Evolutionary conservation across 345 rosid genomes (phyloP), one percentile per base, ranked within the genome.

Genomic region (Sonneratia alba): DNA sequence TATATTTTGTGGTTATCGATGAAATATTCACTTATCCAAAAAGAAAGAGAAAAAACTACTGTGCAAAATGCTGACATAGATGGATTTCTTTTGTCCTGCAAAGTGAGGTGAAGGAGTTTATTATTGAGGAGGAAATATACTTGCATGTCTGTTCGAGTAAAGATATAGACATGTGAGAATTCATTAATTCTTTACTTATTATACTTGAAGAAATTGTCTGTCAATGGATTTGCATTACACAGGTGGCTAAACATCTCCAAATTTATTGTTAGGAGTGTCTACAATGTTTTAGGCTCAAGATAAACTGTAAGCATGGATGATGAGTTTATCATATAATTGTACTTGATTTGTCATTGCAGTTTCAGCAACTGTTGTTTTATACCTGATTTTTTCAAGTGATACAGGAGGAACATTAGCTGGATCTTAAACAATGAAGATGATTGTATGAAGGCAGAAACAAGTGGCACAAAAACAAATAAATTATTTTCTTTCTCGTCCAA

Each of bases 91-190:
- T 66, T 87, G 71, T 88, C 84, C 82, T 92, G 37, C 99, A 95
- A 79, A 87, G 86, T 74, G 87, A 89, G 74, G 93, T 82, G 85
- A 86, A 77, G 85, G 88, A 89, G 70, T 83, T 88, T 0, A 42
- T 84, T n/a, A 62, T 84, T 75, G 83, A 81, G 77, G 88, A 86
- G 81, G 92, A 85, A 63, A 76, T 91, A n/a, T 79, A 80, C 80
- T 66, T 90, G 80, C 92, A 89, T 77, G 70, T 90, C 63, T 92
- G 90, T 81, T 83, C 97, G 18, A 87, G 83, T 73, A 90, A 87
- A 85, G 99, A 92, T 73, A 86, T 92, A n/a, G 98, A 88, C 74
- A 88, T 90, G 99, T 95, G 73, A 89, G 97, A 47, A 47, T 13
- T 6, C 15, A 13, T 47, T 47, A 74, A 12, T 72, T 32, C 19